These are phyloP conservation scores for Deinandra increscens DNA, from an alignment of 129 eudicot genomes.

Conservation along the genomic window DNA sequence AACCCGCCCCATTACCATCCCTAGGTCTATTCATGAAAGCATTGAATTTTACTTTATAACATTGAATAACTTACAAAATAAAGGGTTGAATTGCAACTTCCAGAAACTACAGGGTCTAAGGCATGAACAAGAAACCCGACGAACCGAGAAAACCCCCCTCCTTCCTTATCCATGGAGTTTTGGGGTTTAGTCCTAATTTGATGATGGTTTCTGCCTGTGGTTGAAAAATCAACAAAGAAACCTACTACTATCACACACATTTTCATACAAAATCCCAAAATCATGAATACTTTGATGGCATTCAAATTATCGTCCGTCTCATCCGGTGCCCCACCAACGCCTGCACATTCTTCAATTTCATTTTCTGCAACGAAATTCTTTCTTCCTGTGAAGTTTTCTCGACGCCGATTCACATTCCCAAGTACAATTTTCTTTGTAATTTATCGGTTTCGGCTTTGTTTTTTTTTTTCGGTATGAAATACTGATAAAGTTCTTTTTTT, in stretches of 20 bases:
- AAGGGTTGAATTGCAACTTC: not conserved
- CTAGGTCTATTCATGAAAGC: no score
- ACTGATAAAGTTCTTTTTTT: no score
- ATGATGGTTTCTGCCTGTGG: conserved; percentile 19
- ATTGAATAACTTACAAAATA: no score
- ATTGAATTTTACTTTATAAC: no score
- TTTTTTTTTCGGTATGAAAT: no score
- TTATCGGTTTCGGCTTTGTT: no score
- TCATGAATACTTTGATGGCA: conserved; percentile 27
- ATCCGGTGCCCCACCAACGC: conserved; percentile 15
- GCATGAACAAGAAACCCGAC: conserved; percentile 11
- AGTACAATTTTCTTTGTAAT: conserved; percentile 25
- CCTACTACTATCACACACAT: not conserved
- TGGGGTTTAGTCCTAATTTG: not conserved
- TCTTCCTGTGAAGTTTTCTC: conserved; percentile 30
- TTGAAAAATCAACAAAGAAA: not conserved
- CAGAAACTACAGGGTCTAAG: not conserved
- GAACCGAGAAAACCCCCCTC: no score
- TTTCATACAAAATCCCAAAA: not conserved
- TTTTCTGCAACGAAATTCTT: conserved; percentile 25
- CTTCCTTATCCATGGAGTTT: conserved; percentile 9
- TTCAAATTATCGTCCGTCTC: conserved; percentile 32
- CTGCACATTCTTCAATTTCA: conserved; percentile 27
- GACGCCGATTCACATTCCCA: conserved; percentile 44
- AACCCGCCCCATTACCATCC: no score